Evolutionary conservation across 306 rosid species (phyloP).

Genomic region (Vigna unguiculata): DNA sequence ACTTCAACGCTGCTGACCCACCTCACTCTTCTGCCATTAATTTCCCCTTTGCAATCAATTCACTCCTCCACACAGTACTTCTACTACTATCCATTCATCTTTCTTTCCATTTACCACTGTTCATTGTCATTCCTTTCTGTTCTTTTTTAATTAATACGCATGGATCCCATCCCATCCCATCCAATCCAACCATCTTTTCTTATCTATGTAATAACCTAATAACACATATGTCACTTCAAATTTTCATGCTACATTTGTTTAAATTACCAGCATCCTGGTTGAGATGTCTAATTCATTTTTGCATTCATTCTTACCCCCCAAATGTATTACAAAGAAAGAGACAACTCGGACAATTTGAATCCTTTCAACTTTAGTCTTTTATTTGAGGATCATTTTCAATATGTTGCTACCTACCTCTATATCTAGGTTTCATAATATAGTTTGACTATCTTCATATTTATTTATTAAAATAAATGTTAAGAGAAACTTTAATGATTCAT

Average conservation of each 20-base stretch:
- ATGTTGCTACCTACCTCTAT: not conserved
- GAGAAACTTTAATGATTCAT: too few species aligned
- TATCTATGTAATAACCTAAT: not conserved
- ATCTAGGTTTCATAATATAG: not conserved
- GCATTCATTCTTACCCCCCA: not conserved
- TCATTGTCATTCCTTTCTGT: constrained; percentile 39
- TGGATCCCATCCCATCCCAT: not conserved
- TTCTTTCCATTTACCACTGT: constrained; percentile 32
- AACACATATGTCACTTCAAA: not conserved
- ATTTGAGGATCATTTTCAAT: not conserved
- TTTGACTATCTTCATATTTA: not conserved
- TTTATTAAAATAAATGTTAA: not conserved
- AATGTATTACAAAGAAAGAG: too few species aligned
- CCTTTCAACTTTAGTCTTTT: not conserved
- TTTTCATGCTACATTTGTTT: not conserved
- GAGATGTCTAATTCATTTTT: not conserved
- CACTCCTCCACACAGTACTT: constrained; percentile 12
- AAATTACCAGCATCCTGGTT: too few species aligned
- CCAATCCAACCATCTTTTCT: not conserved
- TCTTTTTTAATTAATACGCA: not conserved
- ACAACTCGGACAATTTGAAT: too few species aligned
- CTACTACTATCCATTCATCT: constrained; percentile 22
- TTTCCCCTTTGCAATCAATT: constrained; percentile 36
- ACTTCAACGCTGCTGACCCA: constrained; percentile 38
- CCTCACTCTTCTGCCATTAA: constrained; percentile 27